Conservation (phyloP, 2,329 filamentous ascomycete genomes). For the Aphanoascus verrucosus region DNA sequence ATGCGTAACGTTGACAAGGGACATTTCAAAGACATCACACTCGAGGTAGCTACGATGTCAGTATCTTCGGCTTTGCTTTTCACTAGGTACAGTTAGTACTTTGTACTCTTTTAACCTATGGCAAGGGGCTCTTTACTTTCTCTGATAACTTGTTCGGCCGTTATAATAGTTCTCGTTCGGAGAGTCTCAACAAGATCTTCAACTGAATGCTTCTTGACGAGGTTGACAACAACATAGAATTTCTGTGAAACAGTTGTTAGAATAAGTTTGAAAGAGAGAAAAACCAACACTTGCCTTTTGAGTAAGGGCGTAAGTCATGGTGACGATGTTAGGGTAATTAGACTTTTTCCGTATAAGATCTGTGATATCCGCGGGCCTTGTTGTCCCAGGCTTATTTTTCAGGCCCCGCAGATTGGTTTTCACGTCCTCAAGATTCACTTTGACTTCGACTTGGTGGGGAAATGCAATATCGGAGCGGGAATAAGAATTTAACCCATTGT, state of each 20-base stretch:
- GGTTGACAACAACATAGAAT: conserved; percentile 60
- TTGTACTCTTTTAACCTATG: background rate
- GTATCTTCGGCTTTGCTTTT: conserved; percentile 69
- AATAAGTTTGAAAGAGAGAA: background rate
- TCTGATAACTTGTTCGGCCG: conserved; percentile 67
- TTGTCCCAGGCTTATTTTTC: conserved; percentile 94
- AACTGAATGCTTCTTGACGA: conserved; percentile 64
- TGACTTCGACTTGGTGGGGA: conserved; percentile 83
- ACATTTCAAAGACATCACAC: conserved; percentile 82
- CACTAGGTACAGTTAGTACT: conserved; percentile 45
- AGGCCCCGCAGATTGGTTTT: conserved; percentile 88
- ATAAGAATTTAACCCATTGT: conserved; percentile 49
- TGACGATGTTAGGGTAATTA: conserved; percentile 63
- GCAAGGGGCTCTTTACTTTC: conserved; percentile 53
- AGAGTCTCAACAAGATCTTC: conserved; percentile 61
- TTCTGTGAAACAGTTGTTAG: conserved; percentile 40
- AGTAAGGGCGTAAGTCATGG: conserved; percentile 87
- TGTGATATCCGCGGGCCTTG: conserved; percentile 86
- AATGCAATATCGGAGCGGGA: conserved; percentile 63
- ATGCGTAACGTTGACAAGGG: conserved; percentile 81
- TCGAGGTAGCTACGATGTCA: conserved; percentile 81
- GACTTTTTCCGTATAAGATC: conserved; percentile 55
- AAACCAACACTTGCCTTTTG: conserved; percentile 54
- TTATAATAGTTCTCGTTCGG: conserved; percentile 57
- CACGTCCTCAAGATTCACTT: conserved; percentile 76